Evolutionary conservation across 2,329 filamentous ascomycete species (phyloP).

Genomic region (Cercospora nicotianae): DNA sequence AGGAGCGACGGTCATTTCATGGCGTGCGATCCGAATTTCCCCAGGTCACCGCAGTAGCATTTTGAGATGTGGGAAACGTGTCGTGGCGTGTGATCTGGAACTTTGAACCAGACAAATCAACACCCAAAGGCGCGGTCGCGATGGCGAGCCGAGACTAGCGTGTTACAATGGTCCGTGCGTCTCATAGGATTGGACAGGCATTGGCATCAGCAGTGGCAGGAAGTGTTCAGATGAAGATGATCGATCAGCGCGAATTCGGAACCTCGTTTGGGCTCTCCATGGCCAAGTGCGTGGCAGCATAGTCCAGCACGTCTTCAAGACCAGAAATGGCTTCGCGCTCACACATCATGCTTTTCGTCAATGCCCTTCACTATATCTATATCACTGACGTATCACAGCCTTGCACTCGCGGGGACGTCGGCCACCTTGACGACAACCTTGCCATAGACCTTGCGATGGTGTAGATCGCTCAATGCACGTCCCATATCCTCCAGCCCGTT

Average conservation of each 20-base stretch:
- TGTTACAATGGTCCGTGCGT: not conserved
- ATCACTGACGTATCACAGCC: constrained; percentile 18
- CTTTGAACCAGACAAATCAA: not conserved
- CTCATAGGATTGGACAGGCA: not conserved
- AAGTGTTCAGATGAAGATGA: not conserved
- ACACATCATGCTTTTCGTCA: not conserved
- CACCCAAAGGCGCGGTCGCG: not conserved
- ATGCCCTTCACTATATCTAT: not conserved
- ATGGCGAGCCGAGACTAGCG: constrained; percentile 1
- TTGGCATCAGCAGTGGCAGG: not conserved
- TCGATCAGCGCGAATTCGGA: not conserved
- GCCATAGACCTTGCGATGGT: constrained; percentile 54
- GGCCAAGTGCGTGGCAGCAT: not conserved
- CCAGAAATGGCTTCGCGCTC: not conserved
- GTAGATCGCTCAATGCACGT: constrained; percentile 54
- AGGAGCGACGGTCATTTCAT: not conserved
- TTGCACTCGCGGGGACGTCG: constrained; percentile 28
- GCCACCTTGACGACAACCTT: constrained; percentile 56
- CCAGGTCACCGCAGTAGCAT: not conserved
- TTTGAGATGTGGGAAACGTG: not conserved
- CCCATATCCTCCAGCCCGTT: constrained; percentile 52
- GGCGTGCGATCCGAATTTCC: not conserved
- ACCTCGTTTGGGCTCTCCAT: not conserved
- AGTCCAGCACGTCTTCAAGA: not conserved
- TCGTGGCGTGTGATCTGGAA: constrained; percentile 1